phyloP scores from a whole-genome alignment of 1,139 yeast genomes.

The Maudiozyma humilis region DNA sequence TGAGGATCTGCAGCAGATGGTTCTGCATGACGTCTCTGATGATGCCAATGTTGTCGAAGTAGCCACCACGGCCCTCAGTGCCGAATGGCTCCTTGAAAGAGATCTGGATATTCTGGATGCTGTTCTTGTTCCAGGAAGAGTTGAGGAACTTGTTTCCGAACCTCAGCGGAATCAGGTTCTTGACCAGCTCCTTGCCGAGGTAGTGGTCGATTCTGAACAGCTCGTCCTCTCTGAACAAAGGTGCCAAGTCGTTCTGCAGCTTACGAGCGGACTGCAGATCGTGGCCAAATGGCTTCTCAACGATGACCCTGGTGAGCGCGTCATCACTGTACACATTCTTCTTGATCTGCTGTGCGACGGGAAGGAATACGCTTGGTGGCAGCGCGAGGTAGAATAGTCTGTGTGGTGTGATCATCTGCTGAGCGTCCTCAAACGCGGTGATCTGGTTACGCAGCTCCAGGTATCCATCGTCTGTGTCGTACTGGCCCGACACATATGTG shows the following conservation, averaged over 20 bases:
- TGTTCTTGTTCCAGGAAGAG: constrained; percentile 79
- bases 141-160: constrained; percentile 81
- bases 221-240: constrained; percentile 84
- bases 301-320: constrained; percentile 73
- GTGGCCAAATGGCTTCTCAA: constrained; percentile 96
- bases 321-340: constrained; percentile 54
- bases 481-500: constrained; percentile 67
- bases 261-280: constrained; percentile 73
- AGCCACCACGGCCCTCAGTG: constrained; percentile 97
- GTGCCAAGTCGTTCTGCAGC: constrained; percentile 69
- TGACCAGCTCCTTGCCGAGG: constrained; percentile 95
- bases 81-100: constrained; percentile 95
- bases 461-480: constrained; percentile 74
- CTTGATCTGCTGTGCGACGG: constrained; percentile 69
- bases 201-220: constrained; percentile 93
- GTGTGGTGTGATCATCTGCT: constrained; percentile 44
- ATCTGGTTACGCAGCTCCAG: constrained; percentile 45
- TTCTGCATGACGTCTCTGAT: constrained; percentile 97
- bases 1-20: constrained; percentile 85
- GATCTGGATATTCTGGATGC: constrained; percentile 73
- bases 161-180: constrained; percentile 78
- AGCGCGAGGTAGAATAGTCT: constrained; percentile 86
- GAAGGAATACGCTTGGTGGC: constrained; percentile 85
- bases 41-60: constrained; percentile 89
- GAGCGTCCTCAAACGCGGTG: constrained; percentile 48